phyloP scores from a whole-genome alignment of 306 rosid genomes.

The Nissolia schottii region DNA sequence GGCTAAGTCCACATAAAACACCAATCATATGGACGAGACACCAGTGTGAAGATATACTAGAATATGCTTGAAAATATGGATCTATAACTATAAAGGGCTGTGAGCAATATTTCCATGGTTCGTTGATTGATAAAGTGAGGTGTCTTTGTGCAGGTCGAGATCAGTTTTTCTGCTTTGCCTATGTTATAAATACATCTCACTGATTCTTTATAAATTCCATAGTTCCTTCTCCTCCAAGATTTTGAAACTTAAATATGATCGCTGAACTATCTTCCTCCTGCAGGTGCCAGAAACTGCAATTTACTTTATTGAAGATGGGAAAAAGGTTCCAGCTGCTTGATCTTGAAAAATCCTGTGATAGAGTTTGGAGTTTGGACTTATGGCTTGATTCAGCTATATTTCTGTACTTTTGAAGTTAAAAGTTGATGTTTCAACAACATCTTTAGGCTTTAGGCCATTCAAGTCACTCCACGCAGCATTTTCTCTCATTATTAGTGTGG shows the following conservation, averaged over 20 bases:
- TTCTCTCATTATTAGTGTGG: neutral
- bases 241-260: neutral
- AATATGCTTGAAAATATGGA: neutral
- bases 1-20: neutral
- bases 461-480: neutral
- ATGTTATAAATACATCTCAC: neutral
- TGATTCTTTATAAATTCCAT: neutral
- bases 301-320: conserved; percentile 97
- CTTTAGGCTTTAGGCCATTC: neutral
- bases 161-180: neutral
- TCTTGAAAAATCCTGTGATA: conserved; percentile 26
- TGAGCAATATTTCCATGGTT: neutral
- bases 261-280: conserved; percentile 2
- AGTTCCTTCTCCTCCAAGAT: neutral
- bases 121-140: neutral
- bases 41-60: neutral
- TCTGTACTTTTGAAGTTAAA: conserved; percentile 23
- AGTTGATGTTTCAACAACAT: conserved; percentile 18
- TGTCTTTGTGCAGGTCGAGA: neutral
- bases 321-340: conserved; percentile 96
- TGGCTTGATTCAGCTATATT: conserved; percentile 23
- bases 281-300: conserved; percentile 92
- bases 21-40: neutral
- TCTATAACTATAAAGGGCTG: neutral
- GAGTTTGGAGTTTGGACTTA: conserved; percentile 9